phyloP scores from a whole-genome alignment of 257 asterid genomes.

The Perilla frutescens region DNA sequence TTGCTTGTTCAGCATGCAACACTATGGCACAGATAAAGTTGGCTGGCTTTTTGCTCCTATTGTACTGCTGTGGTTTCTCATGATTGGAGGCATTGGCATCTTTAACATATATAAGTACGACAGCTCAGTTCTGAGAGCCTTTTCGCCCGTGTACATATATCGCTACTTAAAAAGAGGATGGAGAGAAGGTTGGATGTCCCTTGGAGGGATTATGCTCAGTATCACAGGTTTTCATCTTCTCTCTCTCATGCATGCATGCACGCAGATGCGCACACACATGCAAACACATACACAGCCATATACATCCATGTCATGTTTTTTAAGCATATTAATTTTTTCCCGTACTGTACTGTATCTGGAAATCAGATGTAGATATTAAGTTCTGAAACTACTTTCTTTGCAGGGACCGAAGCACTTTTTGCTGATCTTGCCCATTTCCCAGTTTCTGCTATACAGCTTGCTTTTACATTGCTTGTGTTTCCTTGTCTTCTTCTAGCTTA shows the following conservation, averaged over 20 bases:
- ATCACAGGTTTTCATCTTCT: slow-evolving; percentile 66
- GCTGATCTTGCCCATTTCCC: slow-evolving; percentile 83
- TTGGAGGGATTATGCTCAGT: slow-evolving; percentile 93
- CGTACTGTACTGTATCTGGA: background rate
- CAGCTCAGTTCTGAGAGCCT: slow-evolving; percentile 74
- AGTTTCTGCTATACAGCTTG: slow-evolving; percentile 70
- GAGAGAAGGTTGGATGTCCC: slow-evolving; percentile 71
- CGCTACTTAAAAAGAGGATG: slow-evolving; percentile 65
- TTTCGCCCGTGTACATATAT: slow-evolving; percentile 74
- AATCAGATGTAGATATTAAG: background rate
- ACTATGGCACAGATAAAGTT: slow-evolving; percentile 87
- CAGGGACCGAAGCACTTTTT: slow-evolving; percentile 84
- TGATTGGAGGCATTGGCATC: slow-evolving; percentile 86
- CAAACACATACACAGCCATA: background rate
- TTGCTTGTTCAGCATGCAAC: slow-evolving; percentile 85
- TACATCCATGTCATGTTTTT: background rate
- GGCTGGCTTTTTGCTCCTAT: slow-evolving; percentile 93
- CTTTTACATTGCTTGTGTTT: slow-evolving; percentile 64
- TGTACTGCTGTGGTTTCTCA: slow-evolving; percentile 82
- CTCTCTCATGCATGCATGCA: background rate
- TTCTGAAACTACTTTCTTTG: slow-evolving; percentile 37
- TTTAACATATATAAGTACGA: slow-evolving; percentile 72
- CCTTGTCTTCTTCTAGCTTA: slow-evolving; percentile 83
- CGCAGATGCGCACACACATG: background rate
- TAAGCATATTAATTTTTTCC: background rate